phyloP scores from a whole-genome alignment of 2,329 filamentous ascomycete genomes.

The Ustulina deusta region DNA sequence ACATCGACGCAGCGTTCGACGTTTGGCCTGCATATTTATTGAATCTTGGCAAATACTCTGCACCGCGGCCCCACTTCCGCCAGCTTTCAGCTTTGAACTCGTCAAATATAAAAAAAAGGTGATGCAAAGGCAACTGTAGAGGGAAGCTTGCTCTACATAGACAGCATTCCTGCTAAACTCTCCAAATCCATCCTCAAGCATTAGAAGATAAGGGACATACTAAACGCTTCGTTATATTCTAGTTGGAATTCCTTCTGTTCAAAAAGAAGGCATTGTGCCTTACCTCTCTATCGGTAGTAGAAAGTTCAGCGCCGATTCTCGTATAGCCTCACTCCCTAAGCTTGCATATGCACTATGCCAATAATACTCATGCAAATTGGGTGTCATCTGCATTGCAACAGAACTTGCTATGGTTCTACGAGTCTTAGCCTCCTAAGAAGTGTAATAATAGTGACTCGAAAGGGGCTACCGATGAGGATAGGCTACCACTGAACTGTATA shows the following conservation, averaged over 20 bases:
- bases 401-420: neutral
- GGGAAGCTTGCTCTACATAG: too few relatives aligned
- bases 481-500: neutral
- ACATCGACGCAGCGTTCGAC: neutral
- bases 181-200: too few relatives aligned
- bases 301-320: neutral
- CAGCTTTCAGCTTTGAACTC: slow-evolving; percentile 7
- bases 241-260: too few relatives aligned
- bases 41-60: slow-evolving; percentile 1
- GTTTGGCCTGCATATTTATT: slow-evolving; percentile 7
- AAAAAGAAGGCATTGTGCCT: neutral
- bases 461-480: neutral
- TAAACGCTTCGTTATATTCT: too few relatives aligned
- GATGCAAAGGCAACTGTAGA: neutral
- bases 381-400: neutral
- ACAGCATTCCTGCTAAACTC: neutral
- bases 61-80: too few relatives aligned
- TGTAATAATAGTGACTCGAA: neutral
- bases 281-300: neutral
- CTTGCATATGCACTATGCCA: neutral
- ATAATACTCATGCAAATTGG: neutral
- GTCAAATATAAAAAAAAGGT: neutral
- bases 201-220: too few relatives aligned
- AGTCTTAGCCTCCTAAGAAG: neutral
- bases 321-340: neutral